Evolutionary conservation across 768 basidiomycete genomes (phyloP), one percentile per base, ranked within the genome.

Genomic region (Phylloporus sp.): DNA sequence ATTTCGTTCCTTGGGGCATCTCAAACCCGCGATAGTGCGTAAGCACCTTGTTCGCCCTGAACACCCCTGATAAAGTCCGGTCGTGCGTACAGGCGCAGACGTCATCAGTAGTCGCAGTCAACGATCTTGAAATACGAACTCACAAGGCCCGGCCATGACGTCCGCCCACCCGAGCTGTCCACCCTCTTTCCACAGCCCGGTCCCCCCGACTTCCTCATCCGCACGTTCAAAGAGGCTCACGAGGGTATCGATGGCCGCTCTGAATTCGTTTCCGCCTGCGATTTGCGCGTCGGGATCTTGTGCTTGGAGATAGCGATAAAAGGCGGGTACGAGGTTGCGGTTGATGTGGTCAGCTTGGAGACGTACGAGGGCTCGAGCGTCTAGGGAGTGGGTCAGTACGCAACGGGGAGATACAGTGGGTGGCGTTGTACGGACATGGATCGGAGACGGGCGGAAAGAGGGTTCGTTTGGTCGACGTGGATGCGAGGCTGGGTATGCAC

Each of bases 261-360:
- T 67, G 49, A 84, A 82, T 17, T 84, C 84, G 44, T 71, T 75
- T 3, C 72, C 79, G 3, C 58, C 62, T 17, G 71, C 65, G 37
- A 75, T 72, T 59, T 86, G 84, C 1, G 76, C 71, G 4, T 63
- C 64, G 9, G 59, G 43, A 7, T 79, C 79, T 63, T 85, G 86
- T 0, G 84, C 81, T 67, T 88, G 85, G 23, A 89, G 72, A 55
- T 74, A 86, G 23, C 84, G 78, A 56, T 87, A 87, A 64, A 88
- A 89, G 0, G 82, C 73, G 7, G 86, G 85, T 4, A 89, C 73
- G 32, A 88, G 60, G 8, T 66, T 59, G 4, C 85, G 81, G 46
- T 76, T 81, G 62, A 84, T 70, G 55, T 82, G 79, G 63, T 88
- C 86, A 10, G 75, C 70, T 61, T 86, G 81, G 14, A 88, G 76